Percentiles rank a stretch among this genome's conserved stretches.
phyloP scores from a whole-genome alignment of 805 yeast genomes.

The Nakazawaea ishiwadae region DNA sequence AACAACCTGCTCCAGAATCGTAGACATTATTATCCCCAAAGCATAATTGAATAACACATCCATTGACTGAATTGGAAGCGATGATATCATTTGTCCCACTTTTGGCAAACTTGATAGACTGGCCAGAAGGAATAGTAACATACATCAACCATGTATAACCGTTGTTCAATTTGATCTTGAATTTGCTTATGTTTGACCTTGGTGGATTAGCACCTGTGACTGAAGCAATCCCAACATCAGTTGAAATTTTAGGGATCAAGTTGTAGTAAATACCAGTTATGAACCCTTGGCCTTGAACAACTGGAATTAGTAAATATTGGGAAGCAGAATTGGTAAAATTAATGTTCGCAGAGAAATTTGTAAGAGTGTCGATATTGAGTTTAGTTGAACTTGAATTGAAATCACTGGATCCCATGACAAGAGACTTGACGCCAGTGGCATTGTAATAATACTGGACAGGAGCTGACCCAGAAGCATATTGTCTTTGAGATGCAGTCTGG shows the following conservation, averaged over 20 bases:
- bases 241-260: slow-evolving; percentile 49
- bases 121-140: slow-evolving; percentile 41
- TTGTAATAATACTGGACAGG: slow-evolving; percentile 50
- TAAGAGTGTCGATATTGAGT: slow-evolving; percentile 25
- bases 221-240: slow-evolving; percentile 60
- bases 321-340: slow-evolving; percentile 14
- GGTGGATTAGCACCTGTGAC: slow-evolving; percentile 36
- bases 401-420: slow-evolving; percentile 45
- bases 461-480: slow-evolving; percentile 58
- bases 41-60: slow-evolving; percentile 56
- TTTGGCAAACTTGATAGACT: slow-evolving; percentile 24
- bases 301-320: slow-evolving; percentile 35
- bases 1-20: slow-evolving; percentile 62
- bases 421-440: slow-evolving; percentile 57
- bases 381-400: slow-evolving; percentile 25
- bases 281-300: slow-evolving; percentile 80
- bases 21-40: slow-evolving; percentile 42
- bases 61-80: slow-evolving; percentile 39
- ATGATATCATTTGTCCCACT: slow-evolving; percentile 28
- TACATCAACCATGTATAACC: slow-evolving; percentile 66
- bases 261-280: slow-evolving; percentile 60
- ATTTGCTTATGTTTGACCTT: slow-evolving; percentile 40
- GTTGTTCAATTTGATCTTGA: slow-evolving; percentile 44
- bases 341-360: slow-evolving; percentile 24
- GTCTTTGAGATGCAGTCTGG: slow-evolving; percentile 52